Percentiles rank a stretch among this genome's conserved stretches.
phyloP scores from a whole-genome alignment of 441 rosid genomes.

The Adansonia gregorii region DNA sequence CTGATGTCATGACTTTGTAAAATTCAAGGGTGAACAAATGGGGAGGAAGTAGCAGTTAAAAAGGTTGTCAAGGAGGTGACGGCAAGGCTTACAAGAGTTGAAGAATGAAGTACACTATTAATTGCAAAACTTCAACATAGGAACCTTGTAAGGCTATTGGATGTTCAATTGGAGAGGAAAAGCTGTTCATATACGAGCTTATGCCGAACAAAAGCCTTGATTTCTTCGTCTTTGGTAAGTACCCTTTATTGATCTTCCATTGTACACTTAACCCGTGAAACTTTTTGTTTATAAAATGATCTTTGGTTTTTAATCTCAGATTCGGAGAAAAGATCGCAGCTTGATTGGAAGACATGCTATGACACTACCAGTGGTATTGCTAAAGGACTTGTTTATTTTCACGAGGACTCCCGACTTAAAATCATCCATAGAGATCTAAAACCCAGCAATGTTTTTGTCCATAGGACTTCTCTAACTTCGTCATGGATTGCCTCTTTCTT shows the following conservation, averaged over 20 bases:
- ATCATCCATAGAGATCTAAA: slow-evolving; percentile 18
- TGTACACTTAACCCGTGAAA: too few relatives aligned
- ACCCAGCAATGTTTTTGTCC: slow-evolving; percentile 17
- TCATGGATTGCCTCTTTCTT: too few relatives aligned
- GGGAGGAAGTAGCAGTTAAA: slow-evolving; percentile 44
- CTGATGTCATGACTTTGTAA: background rate
- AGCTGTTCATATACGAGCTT: slow-evolving; percentile 87
- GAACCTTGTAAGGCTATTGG: slow-evolving; percentile 39
- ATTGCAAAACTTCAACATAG: background rate
- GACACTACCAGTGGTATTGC: slow-evolving; percentile 28
- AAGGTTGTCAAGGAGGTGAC: background rate
- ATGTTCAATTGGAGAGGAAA: slow-evolving; percentile 84
- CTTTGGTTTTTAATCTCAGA: slow-evolving; percentile 17
- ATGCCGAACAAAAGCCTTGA: slow-evolving; percentile 86
- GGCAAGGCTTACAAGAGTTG: background rate
- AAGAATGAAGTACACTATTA: background rate
- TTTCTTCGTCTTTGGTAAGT: slow-evolving; percentile 73
- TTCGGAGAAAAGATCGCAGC: slow-evolving; percentile 20
- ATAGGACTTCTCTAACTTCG: too few relatives aligned
- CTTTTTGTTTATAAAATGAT: background rate
- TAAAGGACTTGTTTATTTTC: slow-evolving; percentile 21
- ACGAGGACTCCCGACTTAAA: slow-evolving; percentile 20
- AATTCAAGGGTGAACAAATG: slow-evolving; percentile 74
- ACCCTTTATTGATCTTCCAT: background rate
- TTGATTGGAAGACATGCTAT: slow-evolving; percentile 32